Conservation (phyloP, 805 yeast species). For the Saccharomyces kudriavzevii region DNA sequence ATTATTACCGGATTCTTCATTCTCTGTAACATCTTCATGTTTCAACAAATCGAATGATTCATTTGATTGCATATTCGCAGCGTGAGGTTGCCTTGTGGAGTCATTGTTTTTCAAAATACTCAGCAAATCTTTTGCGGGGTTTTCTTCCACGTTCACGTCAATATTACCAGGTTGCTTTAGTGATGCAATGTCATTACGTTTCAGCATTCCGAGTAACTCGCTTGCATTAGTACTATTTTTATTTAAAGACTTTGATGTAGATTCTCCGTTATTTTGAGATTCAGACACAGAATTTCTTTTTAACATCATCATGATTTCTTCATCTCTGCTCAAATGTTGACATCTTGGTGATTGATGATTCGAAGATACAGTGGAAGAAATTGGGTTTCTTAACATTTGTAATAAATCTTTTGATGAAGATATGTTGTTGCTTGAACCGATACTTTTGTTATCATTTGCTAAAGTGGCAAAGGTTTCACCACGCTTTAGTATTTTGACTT, state of each 20-base stretch:
- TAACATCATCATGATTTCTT: constrained; percentile 5
- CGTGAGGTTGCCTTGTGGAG: background rate
- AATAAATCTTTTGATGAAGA: constrained; percentile 3
- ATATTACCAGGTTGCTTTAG: background rate
- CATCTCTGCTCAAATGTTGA: background rate
- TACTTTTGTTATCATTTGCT: background rate
- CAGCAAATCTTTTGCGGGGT: constrained; percentile 11
- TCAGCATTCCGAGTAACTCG: background rate
- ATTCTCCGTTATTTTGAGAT: background rate
- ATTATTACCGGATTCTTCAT: background rate
- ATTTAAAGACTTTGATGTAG: background rate
- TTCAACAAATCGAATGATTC: background rate
- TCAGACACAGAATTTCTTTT: constrained; percentile 1
- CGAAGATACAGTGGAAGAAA: constrained; percentile 2
- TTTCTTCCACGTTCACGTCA: background rate
- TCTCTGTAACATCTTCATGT: background rate
- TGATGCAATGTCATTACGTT: background rate
- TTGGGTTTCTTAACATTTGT: constrained; percentile 1
- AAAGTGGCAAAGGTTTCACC: constrained; percentile 29
- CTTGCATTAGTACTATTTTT: background rate
- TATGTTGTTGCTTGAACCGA: constrained; percentile 3
- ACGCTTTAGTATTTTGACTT: constrained; percentile 31
- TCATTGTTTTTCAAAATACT: constrained; percentile 4
- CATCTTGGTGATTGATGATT: background rate
- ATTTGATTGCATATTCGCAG: constrained; percentile 1